Base-by-base conservation (phyloP, 2,329 filamentous ascomycete genomes). In the Xylaria arbuscula region DNA sequence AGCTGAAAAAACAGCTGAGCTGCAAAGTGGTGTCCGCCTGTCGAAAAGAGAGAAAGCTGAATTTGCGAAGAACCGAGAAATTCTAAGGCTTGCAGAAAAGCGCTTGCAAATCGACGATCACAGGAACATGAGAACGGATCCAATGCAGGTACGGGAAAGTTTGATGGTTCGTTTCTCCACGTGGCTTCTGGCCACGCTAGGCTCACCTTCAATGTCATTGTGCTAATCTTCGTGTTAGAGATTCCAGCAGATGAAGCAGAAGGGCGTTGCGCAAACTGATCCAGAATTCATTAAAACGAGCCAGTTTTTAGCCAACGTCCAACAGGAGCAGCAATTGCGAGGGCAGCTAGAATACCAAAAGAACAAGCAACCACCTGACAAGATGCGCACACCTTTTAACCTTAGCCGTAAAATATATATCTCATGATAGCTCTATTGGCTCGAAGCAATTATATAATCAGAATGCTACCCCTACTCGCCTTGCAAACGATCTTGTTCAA, bases 101-200 rank as follows among this genome's bases (percentile, higher is more conserved):
- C 87, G 95, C 28, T 83, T 95, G 64, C 88, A 88, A 51, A 97
- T 99, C 71, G 94, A 98, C 77, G 95, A 98, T 73, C 90, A 97
- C 78, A n/a, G n/a, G n/a, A n/a, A n/a, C n/a, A n/a, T n/a, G n/a
- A n/a, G n/a, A n/a, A n/a, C n/a, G n/a, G n/a, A n/a, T n/a, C n/a
- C n/a, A n/a, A n/a, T n/a, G 77, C 89, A 93, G 78, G 87, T 94
- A 50, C 92, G 94, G 80, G 92, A 93, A 76, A 86, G 92, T 73
- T 92, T 86, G 72, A 82, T 84, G 79, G 91, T 93, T 67, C 66
- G 72, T 72, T 48, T 5, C 19, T 32, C 51, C 42, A 51, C 59
- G 47, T 57, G 8, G n/a, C n/a, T n/a, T n/a, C n/a, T n/a, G n/a
- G n/a, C n/a, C n/a, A n/a, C n/a, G n/a, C n/a, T n/a, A n/a, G n/a